These are phyloP conservation scores for Phoma sp. DNA, from an alignment of 2,329 filamentous ascomycete species.

Conservation along the genomic window DNA sequence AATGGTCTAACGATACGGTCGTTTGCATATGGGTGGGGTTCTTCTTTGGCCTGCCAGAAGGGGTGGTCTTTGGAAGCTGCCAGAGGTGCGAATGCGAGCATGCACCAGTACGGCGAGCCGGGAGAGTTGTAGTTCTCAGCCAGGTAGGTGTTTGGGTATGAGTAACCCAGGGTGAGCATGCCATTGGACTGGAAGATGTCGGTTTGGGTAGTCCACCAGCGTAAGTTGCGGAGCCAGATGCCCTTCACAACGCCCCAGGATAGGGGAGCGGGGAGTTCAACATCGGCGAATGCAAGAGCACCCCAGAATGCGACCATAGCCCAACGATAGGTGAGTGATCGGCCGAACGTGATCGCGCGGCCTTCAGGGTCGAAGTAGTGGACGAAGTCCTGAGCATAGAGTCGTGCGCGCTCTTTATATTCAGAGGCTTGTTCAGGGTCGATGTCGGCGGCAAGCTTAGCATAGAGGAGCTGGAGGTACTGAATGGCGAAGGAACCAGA, in stretches of 20 bases:
- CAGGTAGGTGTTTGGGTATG: conserved; percentile 82
- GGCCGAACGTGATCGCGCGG: conserved; percentile 77
- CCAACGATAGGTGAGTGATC: conserved; percentile 82
- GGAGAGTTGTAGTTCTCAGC: conserved; percentile 86
- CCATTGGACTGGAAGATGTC: conserved; percentile 79
- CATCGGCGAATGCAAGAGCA: conserved; percentile 76
- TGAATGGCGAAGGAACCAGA: conserved; percentile 84
- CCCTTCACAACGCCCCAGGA: conserved; percentile 84
- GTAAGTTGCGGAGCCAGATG: conserved; percentile 73
- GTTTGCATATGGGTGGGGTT: conserved; percentile 62
- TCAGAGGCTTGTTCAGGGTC: conserved; percentile 72
- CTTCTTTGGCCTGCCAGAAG: conserved; percentile 76
- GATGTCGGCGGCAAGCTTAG: conserved; percentile 70
- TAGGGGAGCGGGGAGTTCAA: conserved; percentile 74
- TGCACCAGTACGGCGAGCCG: conserved; percentile 77
- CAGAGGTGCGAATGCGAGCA: conserved; percentile 77
- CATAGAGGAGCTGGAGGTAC: conserved; percentile 78
- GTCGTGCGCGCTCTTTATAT: conserved; percentile 72
- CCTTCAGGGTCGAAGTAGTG: conserved; percentile 79
- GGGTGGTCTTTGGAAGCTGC: conserved; percentile 73
- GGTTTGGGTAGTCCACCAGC: conserved; percentile 80
- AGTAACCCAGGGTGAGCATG: conserved; percentile 78
- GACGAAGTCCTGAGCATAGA: conserved; percentile 73
- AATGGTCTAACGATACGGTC: conserved; percentile 69
- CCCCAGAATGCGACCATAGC: conserved; percentile 88